These are phyloP conservation scores for Opeltia flavorubescens DNA, from an alignment of 495 filamentous ascomycete genomes.

Conservation along the genomic window DNA sequence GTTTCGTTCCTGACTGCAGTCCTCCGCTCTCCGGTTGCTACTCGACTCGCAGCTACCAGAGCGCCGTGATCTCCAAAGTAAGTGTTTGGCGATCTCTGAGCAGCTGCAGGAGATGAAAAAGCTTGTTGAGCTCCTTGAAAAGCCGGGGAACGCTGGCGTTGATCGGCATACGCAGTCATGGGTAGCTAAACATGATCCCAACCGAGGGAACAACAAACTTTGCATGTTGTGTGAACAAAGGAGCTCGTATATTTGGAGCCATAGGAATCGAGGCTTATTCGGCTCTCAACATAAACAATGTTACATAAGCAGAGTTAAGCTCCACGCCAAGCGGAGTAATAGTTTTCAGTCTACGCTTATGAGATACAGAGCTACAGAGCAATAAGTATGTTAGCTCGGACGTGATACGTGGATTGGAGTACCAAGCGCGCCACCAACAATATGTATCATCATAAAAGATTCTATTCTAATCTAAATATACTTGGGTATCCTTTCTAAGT, in stretches of 20 bases:
- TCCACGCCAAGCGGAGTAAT: too few relatives aligned
- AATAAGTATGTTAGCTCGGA: too few relatives aligned
- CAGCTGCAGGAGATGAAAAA: conserved; percentile 4
- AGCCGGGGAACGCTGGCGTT: conserved; percentile 9
- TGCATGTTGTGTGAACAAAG: background rate
- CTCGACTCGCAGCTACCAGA: conserved; percentile 32
- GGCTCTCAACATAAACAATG: too few relatives aligned
- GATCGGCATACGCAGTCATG: background rate
- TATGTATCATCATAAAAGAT: too few relatives aligned
- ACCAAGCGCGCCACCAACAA: too few relatives aligned
- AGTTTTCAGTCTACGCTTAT: too few relatives aligned
- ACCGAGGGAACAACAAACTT: background rate
- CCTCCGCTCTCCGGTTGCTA: conserved; percentile 15
- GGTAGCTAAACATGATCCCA: background rate
- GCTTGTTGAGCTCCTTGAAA: conserved; percentile 10
- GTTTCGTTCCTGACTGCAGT: background rate
- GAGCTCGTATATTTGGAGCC: too few relatives aligned
- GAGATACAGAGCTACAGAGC: too few relatives aligned
- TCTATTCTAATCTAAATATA: background rate
- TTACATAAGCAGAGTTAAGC: too few relatives aligned
- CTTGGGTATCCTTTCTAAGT: background rate
- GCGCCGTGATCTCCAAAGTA: conserved; percentile 25
- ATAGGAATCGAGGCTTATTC: too few relatives aligned
- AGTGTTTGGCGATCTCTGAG: conserved; percentile 3
- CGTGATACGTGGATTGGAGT: too few relatives aligned